Evolutionary conservation across 2,329 filamentous ascomycete species (phyloP), one percentile per base, ranked within the genome.

Genomic region (Endoconidiophora laricicola): DNA sequence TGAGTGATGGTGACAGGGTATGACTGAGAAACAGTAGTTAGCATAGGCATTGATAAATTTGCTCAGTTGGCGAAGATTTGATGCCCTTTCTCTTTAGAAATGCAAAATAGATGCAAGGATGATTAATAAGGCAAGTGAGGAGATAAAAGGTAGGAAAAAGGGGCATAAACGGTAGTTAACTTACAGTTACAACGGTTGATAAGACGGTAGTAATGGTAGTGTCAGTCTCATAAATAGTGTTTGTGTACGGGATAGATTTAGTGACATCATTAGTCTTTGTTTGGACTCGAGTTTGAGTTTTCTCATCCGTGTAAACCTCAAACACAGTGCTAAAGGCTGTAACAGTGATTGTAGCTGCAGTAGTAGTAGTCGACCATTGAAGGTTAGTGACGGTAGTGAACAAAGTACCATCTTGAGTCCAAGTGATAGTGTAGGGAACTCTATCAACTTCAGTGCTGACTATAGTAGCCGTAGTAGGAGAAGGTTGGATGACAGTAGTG

Each of bases 1-100:
- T 57, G 5, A 48, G 57, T 59, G 1, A 57, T 44, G 6, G 57
- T 58, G n/a, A 59, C 48, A 3, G 57, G 56, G 29, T 55, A 57
- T 3, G 58, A 58, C 57, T 59, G 16, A 10, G 5, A 20, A 1
- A 44, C 14, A n/a, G 6, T 6, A n/a, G 29, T 55, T 37, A 52
- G 48, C 22, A 49, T n/a, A 24, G 36, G 18, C 3, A 44, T 22
- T 18, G 1, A 18, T 18, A 18, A 18, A 18, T 18, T 18, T 18
- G 16, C 16, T 18, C 16, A 18, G 16, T 18, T 18, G 16, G 16
- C 16, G 16, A 18, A 18, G 16, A 18, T 18, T 18, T 18, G 16
- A 18, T 18, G 16, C 16, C 16, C 16, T 18, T 18, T 18, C 16
- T 18, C 16, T 18, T 18, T 18, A 18, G 16, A 18, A 18, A 18